Conservation (phyloP, 2,329 filamentous ascomycete genomes). For the Sarocladium oryzae region DNA sequence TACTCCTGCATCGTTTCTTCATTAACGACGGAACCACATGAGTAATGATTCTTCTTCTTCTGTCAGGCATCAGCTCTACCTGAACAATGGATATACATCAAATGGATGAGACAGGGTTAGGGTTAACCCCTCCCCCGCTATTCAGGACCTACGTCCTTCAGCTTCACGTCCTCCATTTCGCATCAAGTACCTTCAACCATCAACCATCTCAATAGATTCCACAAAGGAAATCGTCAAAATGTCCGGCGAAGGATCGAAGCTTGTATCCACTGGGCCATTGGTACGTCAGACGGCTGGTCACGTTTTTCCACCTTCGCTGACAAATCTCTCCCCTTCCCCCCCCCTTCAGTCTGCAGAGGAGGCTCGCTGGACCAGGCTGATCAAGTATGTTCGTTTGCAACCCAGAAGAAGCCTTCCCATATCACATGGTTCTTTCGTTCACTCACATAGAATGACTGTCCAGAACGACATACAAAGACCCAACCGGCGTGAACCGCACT, state of each 20-base stretch:
- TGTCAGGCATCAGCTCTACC: too few species aligned
- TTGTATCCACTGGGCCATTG: conserved; percentile 37
- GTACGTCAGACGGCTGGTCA: too few species aligned
- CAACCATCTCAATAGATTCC: neutral
- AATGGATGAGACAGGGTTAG: too few species aligned
- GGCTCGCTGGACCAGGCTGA: conserved; percentile 53
- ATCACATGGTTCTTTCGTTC: too few species aligned
- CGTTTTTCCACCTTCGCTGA: too few species aligned
- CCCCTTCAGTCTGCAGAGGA: conserved; percentile 38
- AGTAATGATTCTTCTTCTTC: too few species aligned
- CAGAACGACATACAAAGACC: conserved; percentile 59
- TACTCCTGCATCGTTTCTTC: too few species aligned
- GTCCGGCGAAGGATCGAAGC: conserved; percentile 36
- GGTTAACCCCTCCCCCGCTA: neutral
- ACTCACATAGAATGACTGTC: too few species aligned
- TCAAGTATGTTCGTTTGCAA: too few species aligned
- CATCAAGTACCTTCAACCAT: neutral
- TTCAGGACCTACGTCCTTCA: too few species aligned
- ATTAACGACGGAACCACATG: too few species aligned
- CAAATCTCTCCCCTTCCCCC: neutral
- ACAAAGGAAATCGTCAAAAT: conserved; percentile 20
- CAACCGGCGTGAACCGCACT: conserved; percentile 48
- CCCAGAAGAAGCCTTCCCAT: neutral
- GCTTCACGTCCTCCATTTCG: neutral
- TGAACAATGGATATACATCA: too few species aligned